A percentile compares a stretch with the other conserved stretches of the same genome.
These are phyloP conservation scores for Wickerhamomyces kurtzmanii DNA, from an alignment of 805 yeast genomes.

Conservation along the genomic window DNA sequence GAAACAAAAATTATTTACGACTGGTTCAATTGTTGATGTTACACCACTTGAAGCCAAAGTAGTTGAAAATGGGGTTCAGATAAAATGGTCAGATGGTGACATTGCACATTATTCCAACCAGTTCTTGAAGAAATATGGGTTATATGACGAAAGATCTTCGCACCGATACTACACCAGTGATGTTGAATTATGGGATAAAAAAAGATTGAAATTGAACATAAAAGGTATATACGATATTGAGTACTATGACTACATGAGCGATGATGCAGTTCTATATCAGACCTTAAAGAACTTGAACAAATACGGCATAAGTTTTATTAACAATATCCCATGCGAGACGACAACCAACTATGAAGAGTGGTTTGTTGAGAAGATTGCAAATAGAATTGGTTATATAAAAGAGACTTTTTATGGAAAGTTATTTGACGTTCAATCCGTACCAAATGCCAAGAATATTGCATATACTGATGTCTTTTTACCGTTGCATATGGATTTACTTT, in stretches of 20 bases:
- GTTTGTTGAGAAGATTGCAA: slow-evolving; percentile 36
- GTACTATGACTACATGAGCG: slow-evolving; percentile 30
- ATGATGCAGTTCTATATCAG: slow-evolving; percentile 23
- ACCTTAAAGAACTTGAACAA: slow-evolving; percentile 37
- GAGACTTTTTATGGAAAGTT: slow-evolving; percentile 63
- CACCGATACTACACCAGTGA: slow-evolving; percentile 25
- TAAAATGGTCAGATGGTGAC: slow-evolving; percentile 41
- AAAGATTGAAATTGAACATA: slow-evolving; percentile 11
- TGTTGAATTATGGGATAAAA: slow-evolving; percentile 36
- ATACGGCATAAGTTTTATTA: slow-evolving; percentile 47
- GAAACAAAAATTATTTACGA: slow-evolving; percentile 56
- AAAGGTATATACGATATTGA: slow-evolving; percentile 18
- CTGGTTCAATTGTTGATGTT: slow-evolving; percentile 31
- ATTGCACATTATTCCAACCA: slow-evolving; percentile 28
- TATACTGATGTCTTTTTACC: slow-evolving; percentile 57
- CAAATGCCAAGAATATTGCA: slow-evolving; percentile 59
- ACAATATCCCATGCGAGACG: slow-evolving; percentile 36
- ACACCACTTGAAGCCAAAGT: slow-evolving; percentile 26
- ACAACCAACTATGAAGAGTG: slow-evolving; percentile 15
- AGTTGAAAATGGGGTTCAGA: slow-evolving; percentile 17
- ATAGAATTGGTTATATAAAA: slow-evolving; percentile 56
- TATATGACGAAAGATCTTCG: slow-evolving; percentile 17
- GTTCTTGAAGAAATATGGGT: slow-evolving; percentile 37
- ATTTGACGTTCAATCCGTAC: slow-evolving; percentile 51
- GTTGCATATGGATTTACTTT: slow-evolving; percentile 68